Percentiles rank a stretch among this genome's conserved stretches.
Evolutionary conservation across 2,329 filamentous ascomycete species (phyloP).

Genomic region (Xylariaceae sp.): DNA sequence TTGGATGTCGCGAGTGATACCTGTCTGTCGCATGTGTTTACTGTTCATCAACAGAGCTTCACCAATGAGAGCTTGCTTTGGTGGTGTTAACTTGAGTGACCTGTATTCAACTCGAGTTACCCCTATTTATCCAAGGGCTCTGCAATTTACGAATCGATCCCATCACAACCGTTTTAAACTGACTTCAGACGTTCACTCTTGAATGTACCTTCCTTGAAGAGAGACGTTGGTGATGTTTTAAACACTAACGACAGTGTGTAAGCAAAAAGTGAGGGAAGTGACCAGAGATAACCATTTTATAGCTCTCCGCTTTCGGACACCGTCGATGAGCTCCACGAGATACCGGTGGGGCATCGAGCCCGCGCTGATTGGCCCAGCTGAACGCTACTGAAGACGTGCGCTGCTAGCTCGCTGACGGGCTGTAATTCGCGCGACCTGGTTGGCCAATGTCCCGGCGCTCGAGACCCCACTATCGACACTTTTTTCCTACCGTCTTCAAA

Average conservation of each 20-base stretch:
- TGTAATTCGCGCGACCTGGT: not conserved
- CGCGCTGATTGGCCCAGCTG: conserved; percentile 10
- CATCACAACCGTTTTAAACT: no score
- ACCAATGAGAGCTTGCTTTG: no score
- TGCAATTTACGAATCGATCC: no score
- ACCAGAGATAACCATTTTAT: no score
- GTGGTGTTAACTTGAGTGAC: no score
- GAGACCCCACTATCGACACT: conserved; percentile 17
- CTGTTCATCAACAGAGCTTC: not conserved
- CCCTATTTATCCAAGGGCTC: no score
- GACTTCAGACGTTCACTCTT: no score
- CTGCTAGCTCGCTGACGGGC: conserved; percentile 6
- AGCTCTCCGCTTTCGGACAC: not conserved
- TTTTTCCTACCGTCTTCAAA: conserved; percentile 14
- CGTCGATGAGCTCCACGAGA: not conserved
- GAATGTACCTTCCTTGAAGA: no score
- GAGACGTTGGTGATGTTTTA: no score
- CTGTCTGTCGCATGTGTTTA: not conserved
- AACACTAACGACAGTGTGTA: no score
- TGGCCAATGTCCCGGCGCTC: conserved; percentile 15
- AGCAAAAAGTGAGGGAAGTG: no score
- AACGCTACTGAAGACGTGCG: not conserved
- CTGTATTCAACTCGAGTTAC: no score
- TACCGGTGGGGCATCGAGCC: not conserved
- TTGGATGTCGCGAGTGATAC: not conserved